Conservation (phyloP, 148 eudicot genomes). For the Diospyros lotus region DNA sequence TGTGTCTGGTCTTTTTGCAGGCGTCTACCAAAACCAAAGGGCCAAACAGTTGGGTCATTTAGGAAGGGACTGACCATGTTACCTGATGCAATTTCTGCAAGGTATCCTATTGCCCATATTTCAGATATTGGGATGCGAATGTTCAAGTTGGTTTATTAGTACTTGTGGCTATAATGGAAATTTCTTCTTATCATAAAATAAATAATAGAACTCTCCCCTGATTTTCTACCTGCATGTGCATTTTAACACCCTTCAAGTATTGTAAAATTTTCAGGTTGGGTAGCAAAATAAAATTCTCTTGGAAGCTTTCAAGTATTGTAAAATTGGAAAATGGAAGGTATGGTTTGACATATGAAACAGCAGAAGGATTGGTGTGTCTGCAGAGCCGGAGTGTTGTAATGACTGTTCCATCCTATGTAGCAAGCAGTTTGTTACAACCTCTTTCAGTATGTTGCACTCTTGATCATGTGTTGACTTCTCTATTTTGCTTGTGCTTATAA, state of each 20-base stretch:
- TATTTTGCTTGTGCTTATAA: neutral
- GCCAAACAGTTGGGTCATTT: constrained; percentile 90
- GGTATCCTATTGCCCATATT: constrained; percentile 32
- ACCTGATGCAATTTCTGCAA: constrained; percentile 67
- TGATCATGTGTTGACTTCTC: neutral
- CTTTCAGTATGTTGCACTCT: constrained; percentile 54
- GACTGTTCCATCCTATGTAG: constrained; percentile 77
- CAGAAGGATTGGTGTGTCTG: constrained; percentile 51
- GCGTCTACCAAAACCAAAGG: constrained; percentile 77
- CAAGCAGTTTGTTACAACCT: constrained; percentile 59
- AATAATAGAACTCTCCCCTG: neutral
- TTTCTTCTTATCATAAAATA: no score
- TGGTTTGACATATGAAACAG: constrained; percentile 67
- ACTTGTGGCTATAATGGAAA: neutral
- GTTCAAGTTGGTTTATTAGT: neutral
- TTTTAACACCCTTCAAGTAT: neutral
- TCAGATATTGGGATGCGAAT: neutral
- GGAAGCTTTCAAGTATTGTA: constrained; percentile 60
- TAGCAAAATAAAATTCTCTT: constrained; percentile 61
- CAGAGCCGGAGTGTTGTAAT: constrained; percentile 61
- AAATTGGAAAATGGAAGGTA: constrained; percentile 51
- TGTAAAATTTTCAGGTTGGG: constrained; percentile 48
- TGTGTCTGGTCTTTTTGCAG: constrained; percentile 31
- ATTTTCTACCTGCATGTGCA: neutral
- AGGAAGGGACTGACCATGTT: constrained; percentile 68